phyloP scores from a whole-genome alignment of 805 yeast genomes.

The Ogataea wickerhamii region DNA sequence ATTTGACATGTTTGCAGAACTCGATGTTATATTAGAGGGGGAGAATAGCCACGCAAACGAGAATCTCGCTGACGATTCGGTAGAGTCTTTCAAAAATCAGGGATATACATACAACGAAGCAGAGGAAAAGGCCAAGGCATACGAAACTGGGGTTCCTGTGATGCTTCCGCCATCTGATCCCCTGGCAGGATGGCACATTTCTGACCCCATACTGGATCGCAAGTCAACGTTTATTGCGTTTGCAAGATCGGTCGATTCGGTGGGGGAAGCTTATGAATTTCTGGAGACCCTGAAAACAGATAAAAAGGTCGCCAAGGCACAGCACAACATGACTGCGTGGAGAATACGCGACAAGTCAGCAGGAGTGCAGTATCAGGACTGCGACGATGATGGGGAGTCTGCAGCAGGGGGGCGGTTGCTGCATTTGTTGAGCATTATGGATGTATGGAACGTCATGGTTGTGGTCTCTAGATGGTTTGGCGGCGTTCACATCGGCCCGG shows the following conservation, averaged over 20 bases:
- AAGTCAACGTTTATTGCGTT: constrained; percentile 83
- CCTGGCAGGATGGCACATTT: constrained; percentile 68
- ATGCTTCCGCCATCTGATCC: constrained; percentile 35
- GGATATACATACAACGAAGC: constrained; percentile 4
- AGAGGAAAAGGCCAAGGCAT: constrained; percentile 26
- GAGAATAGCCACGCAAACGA: constrained; percentile 12
- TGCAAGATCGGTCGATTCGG: constrained; percentile 57
- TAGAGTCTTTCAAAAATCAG: neutral
- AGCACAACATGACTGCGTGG: constrained; percentile 87
- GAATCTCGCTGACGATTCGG: neutral
- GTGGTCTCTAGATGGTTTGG: constrained; percentile 93
- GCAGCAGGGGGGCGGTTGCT: constrained; percentile 91
- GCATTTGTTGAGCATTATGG: constrained; percentile 71
- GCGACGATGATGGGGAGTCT: constrained; percentile 95
- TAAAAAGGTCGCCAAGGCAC: constrained; percentile 60
- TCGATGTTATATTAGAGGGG: constrained; percentile 50
- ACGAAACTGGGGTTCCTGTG: neutral
- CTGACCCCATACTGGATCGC: constrained; percentile 78
- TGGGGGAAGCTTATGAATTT: constrained; percentile 59
- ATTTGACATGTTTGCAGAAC: constrained; percentile 71
- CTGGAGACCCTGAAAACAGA: constrained; percentile 57
- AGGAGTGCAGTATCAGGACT: constrained; percentile 69
- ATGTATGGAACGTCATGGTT: constrained; percentile 79
- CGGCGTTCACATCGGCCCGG: constrained; percentile 89
- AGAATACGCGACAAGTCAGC: constrained; percentile 53